Conservation (phyloP, 805 yeast species). For the Yarrowia divulgata region DNA sequence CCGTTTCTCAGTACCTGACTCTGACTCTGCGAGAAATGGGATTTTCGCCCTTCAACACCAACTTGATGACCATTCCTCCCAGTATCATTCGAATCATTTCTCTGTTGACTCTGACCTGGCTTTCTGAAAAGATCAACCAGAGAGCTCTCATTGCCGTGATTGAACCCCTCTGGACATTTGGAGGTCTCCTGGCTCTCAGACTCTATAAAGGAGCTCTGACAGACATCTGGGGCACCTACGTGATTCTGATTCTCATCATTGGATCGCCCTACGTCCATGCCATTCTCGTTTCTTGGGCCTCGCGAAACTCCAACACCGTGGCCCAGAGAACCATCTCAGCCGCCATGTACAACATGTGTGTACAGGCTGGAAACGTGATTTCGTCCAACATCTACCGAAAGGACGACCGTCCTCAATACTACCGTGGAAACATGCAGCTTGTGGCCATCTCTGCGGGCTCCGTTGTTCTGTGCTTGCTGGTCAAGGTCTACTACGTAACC, state of each 20-base stretch:
- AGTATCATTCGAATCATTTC: conserved; percentile 36
- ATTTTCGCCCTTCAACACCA: conserved; percentile 60
- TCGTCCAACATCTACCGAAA: conserved; percentile 63
- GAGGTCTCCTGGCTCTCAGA: conserved; percentile 40
- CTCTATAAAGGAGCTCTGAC: conserved; percentile 43
- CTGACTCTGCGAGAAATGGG: conserved; percentile 59
- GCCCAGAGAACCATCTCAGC: conserved; percentile 69
- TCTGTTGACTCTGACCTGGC: conserved; percentile 3
- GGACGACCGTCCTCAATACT: conserved; percentile 66
- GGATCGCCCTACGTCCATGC: conserved; percentile 57
- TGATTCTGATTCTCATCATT: conserved; percentile 46
- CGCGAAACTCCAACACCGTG: conserved; percentile 67
- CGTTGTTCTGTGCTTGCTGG: conserved; percentile 42
- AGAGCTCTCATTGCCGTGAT: conserved; percentile 39
- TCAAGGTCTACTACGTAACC: conserved; percentile 50
- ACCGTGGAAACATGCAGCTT: conserved; percentile 58
- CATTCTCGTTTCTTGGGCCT: conserved; percentile 65
- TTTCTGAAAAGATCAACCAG: conserved; percentile 41
- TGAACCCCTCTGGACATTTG: conserved; percentile 43
- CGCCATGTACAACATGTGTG: conserved; percentile 68
- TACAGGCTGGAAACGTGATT: conserved; percentile 64
- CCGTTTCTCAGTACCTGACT: conserved; percentile 56
- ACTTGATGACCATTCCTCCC: conserved; percentile 56
- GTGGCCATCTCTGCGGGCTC: conserved; percentile 45
- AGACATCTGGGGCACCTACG: conserved; percentile 49